These are phyloP conservation scores for Sutorius australiensis DNA, from an alignment of 768 basidiomycete species.

Conservation along the genomic window DNA sequence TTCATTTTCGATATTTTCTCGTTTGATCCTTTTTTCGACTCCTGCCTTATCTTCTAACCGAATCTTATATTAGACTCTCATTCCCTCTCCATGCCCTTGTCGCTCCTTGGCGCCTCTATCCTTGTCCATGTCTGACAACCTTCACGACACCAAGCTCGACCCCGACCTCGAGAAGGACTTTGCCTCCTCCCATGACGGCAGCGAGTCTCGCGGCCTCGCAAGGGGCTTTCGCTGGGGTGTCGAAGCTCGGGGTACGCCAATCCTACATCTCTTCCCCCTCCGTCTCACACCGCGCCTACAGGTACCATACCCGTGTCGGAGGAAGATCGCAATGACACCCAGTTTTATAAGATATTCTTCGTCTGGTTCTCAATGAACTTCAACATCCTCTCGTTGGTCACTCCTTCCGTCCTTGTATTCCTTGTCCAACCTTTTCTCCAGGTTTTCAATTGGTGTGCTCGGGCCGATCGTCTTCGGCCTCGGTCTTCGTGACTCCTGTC, in stretches of 20 bases:
- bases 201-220: slow-evolving; percentile 2
- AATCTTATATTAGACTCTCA: slow-evolving; percentile 12
- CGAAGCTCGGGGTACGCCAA: slow-evolving; percentile 26
- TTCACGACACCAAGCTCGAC: slow-evolving; percentile 19
- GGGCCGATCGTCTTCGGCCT: slow-evolving; percentile 62
- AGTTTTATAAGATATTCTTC: slow-evolving; percentile 63
- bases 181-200: slow-evolving; percentile 9
- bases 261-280: background rate
- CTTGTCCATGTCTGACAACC: slow-evolving; percentile 22
- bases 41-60: slow-evolving; percentile 1
- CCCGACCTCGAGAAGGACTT: slow-evolving; percentile 31
- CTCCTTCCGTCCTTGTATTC: background rate
- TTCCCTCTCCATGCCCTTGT: background rate
- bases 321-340: slow-evolving; percentile 52
- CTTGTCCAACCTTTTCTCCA: slow-evolving; percentile 18
- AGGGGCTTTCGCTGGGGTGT: slow-evolving; percentile 31
- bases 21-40: background rate
- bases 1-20: background rate
- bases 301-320: slow-evolving; percentile 53
- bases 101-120: slow-evolving; percentile 6
- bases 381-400: slow-evolving; percentile 52
- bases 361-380: slow-evolving; percentile 71
- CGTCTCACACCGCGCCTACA: slow-evolving; percentile 1
- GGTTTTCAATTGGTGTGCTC: slow-evolving; percentile 65
- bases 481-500: slow-evolving; percentile 56